Conservation (phyloP, 805 yeast species). For the Candida qinlingensis region DNA sequence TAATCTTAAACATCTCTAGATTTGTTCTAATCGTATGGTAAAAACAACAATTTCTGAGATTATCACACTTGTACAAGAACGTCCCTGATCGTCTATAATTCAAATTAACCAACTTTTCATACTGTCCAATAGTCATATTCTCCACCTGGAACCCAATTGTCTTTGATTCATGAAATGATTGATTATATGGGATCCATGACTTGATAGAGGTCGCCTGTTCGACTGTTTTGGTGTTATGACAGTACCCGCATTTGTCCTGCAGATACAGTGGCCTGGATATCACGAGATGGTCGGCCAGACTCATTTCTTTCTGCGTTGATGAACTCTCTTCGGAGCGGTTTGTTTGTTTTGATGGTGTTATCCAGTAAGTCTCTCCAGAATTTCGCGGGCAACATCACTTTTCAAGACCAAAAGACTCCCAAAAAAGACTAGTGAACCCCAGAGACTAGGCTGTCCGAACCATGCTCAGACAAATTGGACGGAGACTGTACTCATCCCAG, state of each 20-base stretch:
- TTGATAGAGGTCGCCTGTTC: slow-evolving; percentile 32
- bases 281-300: slow-evolving; percentile 24
- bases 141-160: slow-evolving; percentile 37
- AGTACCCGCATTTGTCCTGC: slow-evolving; percentile 64
- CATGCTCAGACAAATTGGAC: neutral
- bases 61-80: slow-evolving; percentile 62
- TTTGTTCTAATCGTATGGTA: slow-evolving; percentile 71
- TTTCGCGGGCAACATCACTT: too few relatives aligned
- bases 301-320: neutral
- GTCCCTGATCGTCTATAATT: slow-evolving; percentile 81
- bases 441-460: neutral
- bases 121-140: slow-evolving; percentile 44
- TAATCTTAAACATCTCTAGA: slow-evolving; percentile 37
- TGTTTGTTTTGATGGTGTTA: too few relatives aligned
- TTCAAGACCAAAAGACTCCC: slow-evolving; percentile 7
- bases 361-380: neutral
- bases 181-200: slow-evolving; percentile 27
- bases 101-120: slow-evolving; percentile 60
- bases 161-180: slow-evolving; percentile 14
- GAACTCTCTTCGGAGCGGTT: too few relatives aligned
- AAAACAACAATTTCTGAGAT: slow-evolving; percentile 70
- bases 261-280: slow-evolving; percentile 42
- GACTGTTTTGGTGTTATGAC: slow-evolving; percentile 35
- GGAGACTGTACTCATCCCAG: slow-evolving; percentile 8
- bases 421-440: neutral